These are phyloP conservation scores for Maudiozyma humilis DNA, from an alignment of 1,139 yeast genomes.

Conservation along the genomic window DNA sequence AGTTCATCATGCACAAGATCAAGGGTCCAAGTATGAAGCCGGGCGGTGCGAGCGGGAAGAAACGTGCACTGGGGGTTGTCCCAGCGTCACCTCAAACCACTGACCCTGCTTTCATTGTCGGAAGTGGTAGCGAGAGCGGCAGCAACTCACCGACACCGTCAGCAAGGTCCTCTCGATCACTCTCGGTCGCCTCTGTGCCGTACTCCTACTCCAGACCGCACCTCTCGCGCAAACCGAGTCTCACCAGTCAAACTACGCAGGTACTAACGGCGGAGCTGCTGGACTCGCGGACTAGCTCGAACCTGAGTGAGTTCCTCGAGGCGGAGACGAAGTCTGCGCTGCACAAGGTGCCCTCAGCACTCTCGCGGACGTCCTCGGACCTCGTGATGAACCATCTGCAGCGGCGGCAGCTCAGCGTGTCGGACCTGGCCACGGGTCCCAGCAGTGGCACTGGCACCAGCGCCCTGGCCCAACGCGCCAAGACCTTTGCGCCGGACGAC, in stretches of 20 bases:
- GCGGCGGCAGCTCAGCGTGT: constrained; percentile 27
- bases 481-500: constrained; percentile 1
- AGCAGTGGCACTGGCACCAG: no score
- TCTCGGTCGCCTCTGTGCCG: neutral
- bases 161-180: neutral
- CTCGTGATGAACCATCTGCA: constrained; percentile 23
- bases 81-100: neutral
- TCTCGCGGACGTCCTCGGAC: constrained; percentile 28
- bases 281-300: constrained; percentile 20
- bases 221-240: constrained; percentile 4
- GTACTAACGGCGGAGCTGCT: constrained; percentile 7
- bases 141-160: neutral
- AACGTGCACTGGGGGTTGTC: neutral
- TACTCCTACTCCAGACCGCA: neutral
- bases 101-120: no score
- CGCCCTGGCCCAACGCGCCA: constrained; percentile 1
- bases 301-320: constrained; percentile 23
- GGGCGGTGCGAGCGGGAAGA: constrained; percentile 15
- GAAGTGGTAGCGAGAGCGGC: no score
- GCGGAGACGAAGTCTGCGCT: constrained; percentile 11
- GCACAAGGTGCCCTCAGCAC: constrained; percentile 14
- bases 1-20: constrained; percentile 41
- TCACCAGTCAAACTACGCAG: neutral
- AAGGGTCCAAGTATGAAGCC: constrained; percentile 39
- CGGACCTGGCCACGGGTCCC: constrained; percentile 18